phyloP scores from a whole-genome alignment of 2,329 filamentous ascomycete species.

The Alternaria tenuissima region DNA sequence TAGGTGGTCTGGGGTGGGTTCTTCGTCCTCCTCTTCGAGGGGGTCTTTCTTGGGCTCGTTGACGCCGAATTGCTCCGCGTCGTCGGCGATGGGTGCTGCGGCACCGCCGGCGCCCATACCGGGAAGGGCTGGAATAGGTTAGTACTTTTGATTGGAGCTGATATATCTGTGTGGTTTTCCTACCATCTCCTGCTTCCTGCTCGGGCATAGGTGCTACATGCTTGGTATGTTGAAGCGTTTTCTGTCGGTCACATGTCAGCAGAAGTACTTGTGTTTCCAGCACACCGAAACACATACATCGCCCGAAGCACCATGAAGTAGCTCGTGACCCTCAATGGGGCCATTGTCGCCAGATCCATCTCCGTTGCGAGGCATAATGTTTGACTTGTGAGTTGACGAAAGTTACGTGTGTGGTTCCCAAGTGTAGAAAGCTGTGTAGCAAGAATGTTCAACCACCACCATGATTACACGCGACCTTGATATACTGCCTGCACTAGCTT shows the following conservation, averaged over 20 bases:
- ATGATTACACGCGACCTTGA: neutral
- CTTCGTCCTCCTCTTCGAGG: neutral
- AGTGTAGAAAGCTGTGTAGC: neutral
- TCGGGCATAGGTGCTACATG: constrained; percentile 49
- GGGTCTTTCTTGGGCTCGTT: constrained; percentile 15
- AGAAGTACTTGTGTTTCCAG: neutral
- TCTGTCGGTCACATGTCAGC: constrained; percentile 6
- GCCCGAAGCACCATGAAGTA: constrained; percentile 49
- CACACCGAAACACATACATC: constrained; percentile 38
- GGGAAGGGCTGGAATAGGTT: constrained; percentile 15
- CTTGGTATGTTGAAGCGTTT: constrained; percentile 44
- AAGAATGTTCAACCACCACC: neutral
- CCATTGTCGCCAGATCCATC: constrained; percentile 53
- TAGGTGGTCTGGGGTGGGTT: neutral
- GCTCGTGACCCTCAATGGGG: constrained; percentile 49
- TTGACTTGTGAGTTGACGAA: neutral
- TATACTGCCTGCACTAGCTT: neutral
- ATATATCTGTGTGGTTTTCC: neutral
- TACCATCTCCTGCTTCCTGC: constrained; percentile 46
- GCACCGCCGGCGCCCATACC: constrained; percentile 19
- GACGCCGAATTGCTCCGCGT: constrained; percentile 15
- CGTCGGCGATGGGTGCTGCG: constrained; percentile 12
- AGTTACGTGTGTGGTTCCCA: neutral
- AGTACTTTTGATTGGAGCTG: too few relatives aligned
- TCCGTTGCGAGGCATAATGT: constrained; percentile 52